Evolutionary conservation across 306 rosid species (phyloP), one percentile per base, ranked within the genome.

Genomic region (Comarum palustre): DNA sequence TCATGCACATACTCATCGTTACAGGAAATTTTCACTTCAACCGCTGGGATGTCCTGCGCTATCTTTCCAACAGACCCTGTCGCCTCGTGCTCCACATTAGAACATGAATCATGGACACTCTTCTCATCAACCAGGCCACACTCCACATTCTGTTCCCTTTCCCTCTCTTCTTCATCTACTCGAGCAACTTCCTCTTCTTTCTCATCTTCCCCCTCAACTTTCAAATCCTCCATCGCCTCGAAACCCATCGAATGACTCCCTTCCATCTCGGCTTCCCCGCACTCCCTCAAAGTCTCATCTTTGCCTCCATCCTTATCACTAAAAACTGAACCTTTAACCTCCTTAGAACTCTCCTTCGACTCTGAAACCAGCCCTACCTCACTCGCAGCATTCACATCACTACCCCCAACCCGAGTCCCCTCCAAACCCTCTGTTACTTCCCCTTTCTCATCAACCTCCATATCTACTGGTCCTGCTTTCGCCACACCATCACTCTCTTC

Each of bases 311-410:
- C 63, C 31, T 6, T 36, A 19, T 52, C 59, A 43, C 50, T 3
- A 22, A 29, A 24, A 1, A 24, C 47, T 9, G 47, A 29, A 66
- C 41, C 24, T 4, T 25, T 73, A n/a, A 55, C 70, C 41, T 32
- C 52, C 71, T 38, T 63, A 72, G 73, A 80, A 42, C 75, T 60
- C 34, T 24, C 72, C 29, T 59, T 77, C 1, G 50, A 74, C 54
- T 63, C 80, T 58, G 66, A 64, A 73, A 51, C 34, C 73, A 64
- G 60, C 51, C 72, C 83, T 20, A 78, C 25, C 66, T 52, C 78
- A 47, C 39, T 69, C 11, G 29, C 74, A 24, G 29, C 65, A 31
- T 63, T 65, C 69, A 6, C 76, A 79, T 2, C 68, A n/a, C 31
- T 46, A 48, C 42, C 55, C 77, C 14, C 71, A 69, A 66, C n/a